A percentile compares a stretch with the other conserved stretches of the same genome.
phyloP scores from a whole-genome alignment of 805 yeast species.

The Ogataea sp. region DNA sequence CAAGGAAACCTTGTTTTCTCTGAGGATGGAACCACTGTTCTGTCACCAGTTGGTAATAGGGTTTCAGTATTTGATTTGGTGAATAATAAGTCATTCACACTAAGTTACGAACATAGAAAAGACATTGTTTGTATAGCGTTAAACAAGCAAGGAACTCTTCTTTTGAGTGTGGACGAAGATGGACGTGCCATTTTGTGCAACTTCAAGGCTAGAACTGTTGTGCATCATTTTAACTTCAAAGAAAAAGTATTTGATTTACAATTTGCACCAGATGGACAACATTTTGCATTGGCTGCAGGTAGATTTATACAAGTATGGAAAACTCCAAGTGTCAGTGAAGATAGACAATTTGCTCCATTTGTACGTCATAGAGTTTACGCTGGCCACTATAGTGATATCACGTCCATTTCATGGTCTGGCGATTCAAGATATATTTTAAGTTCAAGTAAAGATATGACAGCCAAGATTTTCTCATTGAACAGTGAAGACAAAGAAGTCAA shows the following conservation, averaged over 20 bases:
- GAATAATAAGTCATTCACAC: slow-evolving; percentile 79
- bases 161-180: slow-evolving; percentile 79
- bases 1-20: slow-evolving; percentile 87
- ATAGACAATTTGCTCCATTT: slow-evolving; percentile 93
- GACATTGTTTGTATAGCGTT: slow-evolving; percentile 73
- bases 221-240: slow-evolving; percentile 91
- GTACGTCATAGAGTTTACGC: slow-evolving; percentile 84
- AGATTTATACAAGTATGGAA: slow-evolving; percentile 88
- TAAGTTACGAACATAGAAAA: slow-evolving; percentile 87
- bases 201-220: slow-evolving; percentile 70
- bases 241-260: slow-evolving; percentile 65
- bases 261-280: slow-evolving; percentile 83
- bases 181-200: slow-evolving; percentile 92
- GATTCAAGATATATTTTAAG: slow-evolving; percentile 86
- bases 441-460: slow-evolving; percentile 83
- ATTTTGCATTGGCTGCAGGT: slow-evolving; percentile 80
- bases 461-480: slow-evolving; percentile 72
- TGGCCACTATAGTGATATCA: slow-evolving; percentile 83
- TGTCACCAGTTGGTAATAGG: slow-evolving; percentile 93
- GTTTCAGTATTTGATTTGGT: slow-evolving; percentile 82
- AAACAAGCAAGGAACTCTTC: slow-evolving; percentile 71
- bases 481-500: slow-evolving; percentile 69
- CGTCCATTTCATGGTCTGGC: slow-evolving; percentile 76
- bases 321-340: slow-evolving; percentile 74
- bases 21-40: slow-evolving; percentile 72